Percentiles rank a stretch among this genome's conserved stretches.
These are phyloP conservation scores for Bolboschoenus planiculmis DNA, from an alignment of 176 grass and related monocot species.

Conservation along the genomic window DNA sequence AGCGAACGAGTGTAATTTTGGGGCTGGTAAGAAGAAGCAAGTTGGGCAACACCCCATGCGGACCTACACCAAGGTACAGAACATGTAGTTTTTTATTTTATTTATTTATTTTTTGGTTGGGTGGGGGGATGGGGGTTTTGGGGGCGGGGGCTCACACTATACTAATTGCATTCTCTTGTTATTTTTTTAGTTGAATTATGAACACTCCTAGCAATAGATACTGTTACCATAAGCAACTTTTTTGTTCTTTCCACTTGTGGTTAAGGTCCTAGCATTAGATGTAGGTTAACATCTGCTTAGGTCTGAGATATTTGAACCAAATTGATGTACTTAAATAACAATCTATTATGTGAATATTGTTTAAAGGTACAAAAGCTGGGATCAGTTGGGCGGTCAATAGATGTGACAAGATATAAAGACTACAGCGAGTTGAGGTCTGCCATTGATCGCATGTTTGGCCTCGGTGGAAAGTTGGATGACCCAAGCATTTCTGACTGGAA, in stretches of 20 bases:
- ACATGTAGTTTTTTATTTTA: neutral
- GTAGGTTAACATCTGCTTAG: neutral
- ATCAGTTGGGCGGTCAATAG: constrained; percentile 93
- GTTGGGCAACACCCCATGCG: constrained; percentile 50
- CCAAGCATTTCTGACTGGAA: constrained; percentile 79
- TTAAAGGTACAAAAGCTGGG: constrained; percentile 80
- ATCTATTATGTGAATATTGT: neutral
- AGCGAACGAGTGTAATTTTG: constrained; percentile 39
- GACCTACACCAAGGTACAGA: constrained; percentile 87
- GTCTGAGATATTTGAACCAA: neutral
- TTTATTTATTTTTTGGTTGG: neutral
- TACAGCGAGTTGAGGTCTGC: constrained; percentile 80
- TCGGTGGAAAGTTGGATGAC: constrained; percentile 75
- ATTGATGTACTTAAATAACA: neutral
- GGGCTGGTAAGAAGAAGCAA: constrained; percentile 33
- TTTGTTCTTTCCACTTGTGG: neutral
- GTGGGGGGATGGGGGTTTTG: neutral
- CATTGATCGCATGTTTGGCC: constrained; percentile 83
- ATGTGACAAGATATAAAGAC: constrained; percentile 87
- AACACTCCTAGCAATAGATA: neutral
- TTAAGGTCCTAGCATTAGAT: neutral
- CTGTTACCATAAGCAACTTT: neutral
- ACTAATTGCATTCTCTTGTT: neutral
- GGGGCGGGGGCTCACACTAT: neutral
- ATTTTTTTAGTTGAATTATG: neutral